Percentiles rank a stretch among this genome's conserved stretches.
These are phyloP conservation scores for Pseudotulostoma volvatum DNA, from an alignment of 495 filamentous ascomycete species.

Conservation along the genomic window DNA sequence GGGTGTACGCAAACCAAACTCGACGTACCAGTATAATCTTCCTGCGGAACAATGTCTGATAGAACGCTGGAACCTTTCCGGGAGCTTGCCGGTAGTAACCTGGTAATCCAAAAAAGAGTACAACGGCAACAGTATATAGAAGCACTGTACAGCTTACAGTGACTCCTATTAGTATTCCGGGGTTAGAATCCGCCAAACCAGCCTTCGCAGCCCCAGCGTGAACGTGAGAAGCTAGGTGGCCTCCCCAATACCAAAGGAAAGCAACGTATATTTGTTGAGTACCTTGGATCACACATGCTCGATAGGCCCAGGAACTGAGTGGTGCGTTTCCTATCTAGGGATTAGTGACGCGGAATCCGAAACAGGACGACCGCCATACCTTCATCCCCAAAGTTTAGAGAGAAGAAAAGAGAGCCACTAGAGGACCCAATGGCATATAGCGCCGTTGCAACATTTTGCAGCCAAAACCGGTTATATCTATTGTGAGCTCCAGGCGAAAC, in stretches of 20 bases:
- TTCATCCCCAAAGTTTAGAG: conserved; percentile 52
- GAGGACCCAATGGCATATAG: conserved; percentile 44
- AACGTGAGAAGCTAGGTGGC: conserved; percentile 17
- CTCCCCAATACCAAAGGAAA: conserved; percentile 52
- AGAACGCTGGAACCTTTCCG: conserved; percentile 16
- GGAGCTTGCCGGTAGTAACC: conserved; percentile 39
- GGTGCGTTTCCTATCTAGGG: conserved; percentile 31
- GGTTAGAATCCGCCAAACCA: conserved; percentile 10
- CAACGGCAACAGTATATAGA: conserved; percentile 35
- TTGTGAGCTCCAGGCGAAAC: conserved; percentile 29
- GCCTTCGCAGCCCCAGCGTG: conserved; percentile 8
- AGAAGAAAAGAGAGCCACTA: conserved; percentile 44
- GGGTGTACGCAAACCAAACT: neutral
- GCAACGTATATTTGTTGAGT: conserved; percentile 47
- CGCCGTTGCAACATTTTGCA: conserved; percentile 42
- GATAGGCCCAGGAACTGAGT: conserved; percentile 45
- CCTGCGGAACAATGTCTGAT: conserved; percentile 33
- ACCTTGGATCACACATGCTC: conserved; percentile 46
- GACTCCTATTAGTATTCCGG: conserved; percentile 32
- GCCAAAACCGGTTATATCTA: conserved; percentile 24
- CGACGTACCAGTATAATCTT: conserved; percentile 34
- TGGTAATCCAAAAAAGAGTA: conserved; percentile 41
- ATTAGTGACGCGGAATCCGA: neutral
- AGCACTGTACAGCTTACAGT: conserved; percentile 36
- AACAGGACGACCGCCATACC: too few species aligned